Percentiles rank a stretch among this genome's conserved stretches.
Evolutionary conservation across 495 filamentous ascomycete genomes (phyloP).

Genomic region (Penicillium diatomitis): DNA sequence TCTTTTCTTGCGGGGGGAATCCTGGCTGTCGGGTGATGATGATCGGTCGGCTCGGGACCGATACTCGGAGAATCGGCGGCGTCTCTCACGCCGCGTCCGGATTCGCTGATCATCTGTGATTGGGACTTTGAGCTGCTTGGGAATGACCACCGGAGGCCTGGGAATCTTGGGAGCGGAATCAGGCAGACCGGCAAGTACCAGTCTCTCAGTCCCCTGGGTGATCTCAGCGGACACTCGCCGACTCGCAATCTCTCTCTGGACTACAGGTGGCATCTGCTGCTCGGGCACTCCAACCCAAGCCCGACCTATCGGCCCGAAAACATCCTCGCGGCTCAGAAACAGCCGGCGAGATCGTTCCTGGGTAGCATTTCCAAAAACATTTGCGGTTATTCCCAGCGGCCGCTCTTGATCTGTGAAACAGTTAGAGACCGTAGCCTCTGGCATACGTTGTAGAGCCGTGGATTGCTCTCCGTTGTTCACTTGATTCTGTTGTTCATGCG

Average conservation of each 20-base stretch:
- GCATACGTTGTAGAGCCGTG: no score
- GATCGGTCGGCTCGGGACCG: neutral
- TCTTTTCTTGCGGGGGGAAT: neutral
- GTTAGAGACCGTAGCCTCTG: no score
- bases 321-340: neutral
- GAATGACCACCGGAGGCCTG: neutral
- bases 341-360: no score
- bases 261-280: neutral
- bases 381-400: no score
- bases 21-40: neutral
- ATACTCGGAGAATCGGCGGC: neutral
- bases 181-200: neutral
- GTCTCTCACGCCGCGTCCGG: neutral
- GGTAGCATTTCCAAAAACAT: no score
- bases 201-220: neutral
- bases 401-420: no score
- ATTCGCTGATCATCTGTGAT: neutral
- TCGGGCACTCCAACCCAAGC: neutral
- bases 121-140: neutral
- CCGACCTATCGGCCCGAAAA: neutral
- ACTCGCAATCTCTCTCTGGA: neutral
- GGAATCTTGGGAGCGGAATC: neutral
- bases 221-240: neutral
- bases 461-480: no score
- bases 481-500: no score